Conservation (phyloP, 1,284 basidiomycete genomes). For the Ceratobasidium sp. region DNA sequence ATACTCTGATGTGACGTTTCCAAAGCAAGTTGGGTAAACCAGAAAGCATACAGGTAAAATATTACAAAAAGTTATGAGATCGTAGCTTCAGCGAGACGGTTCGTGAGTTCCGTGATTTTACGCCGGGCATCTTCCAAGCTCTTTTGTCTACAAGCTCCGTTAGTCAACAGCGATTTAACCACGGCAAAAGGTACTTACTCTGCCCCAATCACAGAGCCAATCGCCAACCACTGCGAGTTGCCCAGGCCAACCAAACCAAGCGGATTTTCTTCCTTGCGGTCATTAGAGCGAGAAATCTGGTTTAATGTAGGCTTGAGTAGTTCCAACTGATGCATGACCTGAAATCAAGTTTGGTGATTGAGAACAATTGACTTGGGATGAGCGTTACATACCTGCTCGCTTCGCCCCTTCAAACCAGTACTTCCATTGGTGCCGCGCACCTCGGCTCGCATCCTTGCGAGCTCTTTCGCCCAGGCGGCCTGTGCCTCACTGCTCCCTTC, state of each 20-base stretch:
- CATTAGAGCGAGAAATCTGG: constrained; percentile 23
- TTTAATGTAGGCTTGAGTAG: constrained; percentile 41
- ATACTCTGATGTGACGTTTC: not conserved
- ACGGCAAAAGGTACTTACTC: constrained; percentile 9
- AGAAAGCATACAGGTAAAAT: not conserved
- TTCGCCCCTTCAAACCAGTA: constrained; percentile 38
- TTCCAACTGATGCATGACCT: constrained; percentile 44
- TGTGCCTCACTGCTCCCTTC: constrained; percentile 54
- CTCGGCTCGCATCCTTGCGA: constrained; percentile 80
- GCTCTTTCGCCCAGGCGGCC: constrained; percentile 84
- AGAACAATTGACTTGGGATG: not conserved
- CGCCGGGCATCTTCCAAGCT: constrained; percentile 33
- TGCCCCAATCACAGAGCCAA: constrained; percentile 33
- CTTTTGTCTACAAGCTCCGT: constrained; percentile 25
- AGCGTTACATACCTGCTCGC: constrained; percentile 40
- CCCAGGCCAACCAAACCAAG: constrained; percentile 32
- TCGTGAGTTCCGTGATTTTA: constrained; percentile 20
- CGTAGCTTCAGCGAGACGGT: constrained; percentile 28
- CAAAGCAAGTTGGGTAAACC: not conserved
- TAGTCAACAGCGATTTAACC: not conserved
- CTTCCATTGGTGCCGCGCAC: constrained; percentile 53
- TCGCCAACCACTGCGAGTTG: constrained; percentile 31
- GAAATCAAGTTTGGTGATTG: not conserved
- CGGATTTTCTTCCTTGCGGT: constrained; percentile 33
- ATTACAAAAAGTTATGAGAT: constrained; percentile 19